Evolutionary conservation across 2,329 filamentous ascomycete species (phyloP).

Genomic region (Diaporthe capsici): DNA sequence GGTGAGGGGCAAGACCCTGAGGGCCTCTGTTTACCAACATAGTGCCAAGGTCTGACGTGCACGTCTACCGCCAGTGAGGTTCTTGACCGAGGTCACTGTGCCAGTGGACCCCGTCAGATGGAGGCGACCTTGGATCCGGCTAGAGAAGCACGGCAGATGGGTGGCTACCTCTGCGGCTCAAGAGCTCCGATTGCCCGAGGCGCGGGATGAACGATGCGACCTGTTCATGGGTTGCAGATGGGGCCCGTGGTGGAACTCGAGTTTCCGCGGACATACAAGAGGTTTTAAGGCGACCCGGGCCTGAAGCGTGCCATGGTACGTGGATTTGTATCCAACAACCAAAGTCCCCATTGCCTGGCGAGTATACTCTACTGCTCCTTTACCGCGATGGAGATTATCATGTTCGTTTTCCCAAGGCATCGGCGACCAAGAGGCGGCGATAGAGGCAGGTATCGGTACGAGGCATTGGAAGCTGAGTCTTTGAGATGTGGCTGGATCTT

Average conservation of each 20-base stretch:
- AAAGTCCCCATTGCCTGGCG: background rate
- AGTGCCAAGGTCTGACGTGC: background rate
- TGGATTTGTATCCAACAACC: background rate
- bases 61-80: background rate
- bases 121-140: no score
- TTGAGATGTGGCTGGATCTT: background rate
- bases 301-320: background rate
- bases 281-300: background rate
- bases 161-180: background rate
- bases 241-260: background rate
- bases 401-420: background rate
- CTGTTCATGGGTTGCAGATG: background rate
- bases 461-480: background rate
- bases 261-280: background rate
- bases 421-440: background rate
- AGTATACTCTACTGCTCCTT: background rate
- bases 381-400: background rate
- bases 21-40: background rate
- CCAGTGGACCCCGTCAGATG: constrained; percentile 1
- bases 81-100: background rate
- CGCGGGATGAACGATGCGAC: background rate
- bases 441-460: background rate
- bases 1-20: background rate
- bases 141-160: background rate
- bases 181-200: background rate